Base-by-base conservation (phyloP, 768 basidiomycete genomes). In the Naematelia aurantialba region DNA sequence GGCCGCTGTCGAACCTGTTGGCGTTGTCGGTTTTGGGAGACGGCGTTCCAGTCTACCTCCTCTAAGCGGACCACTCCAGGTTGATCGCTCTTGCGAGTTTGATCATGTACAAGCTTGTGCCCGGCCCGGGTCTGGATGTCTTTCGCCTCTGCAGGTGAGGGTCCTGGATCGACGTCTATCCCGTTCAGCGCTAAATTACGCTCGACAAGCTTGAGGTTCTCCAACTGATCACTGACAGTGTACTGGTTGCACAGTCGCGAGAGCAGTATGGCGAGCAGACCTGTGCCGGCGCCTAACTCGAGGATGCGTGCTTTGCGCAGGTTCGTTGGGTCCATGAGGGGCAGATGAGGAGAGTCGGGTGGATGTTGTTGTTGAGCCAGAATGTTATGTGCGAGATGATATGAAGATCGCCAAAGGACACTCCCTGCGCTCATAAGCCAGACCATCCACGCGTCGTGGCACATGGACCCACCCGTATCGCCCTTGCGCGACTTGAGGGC, bases 231-330 rank as follows among this genome's bases (percentile, higher is more conserved):
- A 12, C 66, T 65, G 3, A 63, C 65, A 12, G 65, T 68, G 49
- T 70, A 76, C 19, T 24, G 19, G 2, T 24, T 54, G 56, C 72
- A 70, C 0, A 74, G 48, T 17, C 52, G 53, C 14, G 60, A 54
- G 4, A 75, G 59, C 2, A 76, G 62, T n/a, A 74, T 50, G 5
- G 70, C 57, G 0, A 73, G 59, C 4, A 76, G 59, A 21, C 75
- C 75, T 5, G 75, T 76, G 0, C 75, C 75, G 1, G 72, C 45
- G 4, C 75, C 75, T n/a, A 76, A 60, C 44, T 76, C 75, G 12
- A 76, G 67, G 0, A 76, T 63, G 0, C 39, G 44, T 4, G 67
- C 52, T n/a, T 31, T 22, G 5, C 24, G 2, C 1, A 72, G 56
- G 0, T 13, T 25, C 0, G 44, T 45, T 1, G 56, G 52, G 42